Evolutionary conservation across 176 grass and related monocot species (phyloP).

Genomic region (Bothriochloa decipiens): DNA sequence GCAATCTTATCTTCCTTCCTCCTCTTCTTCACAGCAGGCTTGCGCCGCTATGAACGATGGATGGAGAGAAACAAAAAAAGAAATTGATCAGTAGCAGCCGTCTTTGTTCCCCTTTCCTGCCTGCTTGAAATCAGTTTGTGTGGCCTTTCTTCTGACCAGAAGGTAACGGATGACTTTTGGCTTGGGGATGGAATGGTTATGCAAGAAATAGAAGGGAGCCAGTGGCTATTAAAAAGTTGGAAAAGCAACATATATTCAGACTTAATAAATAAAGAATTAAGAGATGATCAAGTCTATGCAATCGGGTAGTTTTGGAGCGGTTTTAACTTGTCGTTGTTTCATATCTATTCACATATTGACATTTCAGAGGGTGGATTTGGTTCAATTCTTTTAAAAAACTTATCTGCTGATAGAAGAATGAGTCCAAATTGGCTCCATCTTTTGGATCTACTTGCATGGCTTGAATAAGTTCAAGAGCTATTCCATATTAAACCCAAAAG

Average conservation of each 20-base stretch:
- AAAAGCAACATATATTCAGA: conserved; percentile 40
- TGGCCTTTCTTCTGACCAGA: conserved; percentile 41
- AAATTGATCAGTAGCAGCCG: background rate
- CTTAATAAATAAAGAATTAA: conserved; percentile 40
- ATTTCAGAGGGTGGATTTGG: conserved; percentile 40
- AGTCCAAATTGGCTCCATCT: conserved; percentile 8
- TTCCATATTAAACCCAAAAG: background rate
- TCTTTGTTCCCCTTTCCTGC: background rate
- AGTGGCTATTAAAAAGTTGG: conserved; percentile 40
- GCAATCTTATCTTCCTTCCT: background rate
- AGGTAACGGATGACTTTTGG: conserved; percentile 41
- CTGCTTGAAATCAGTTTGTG: background rate
- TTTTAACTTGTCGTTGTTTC: conserved; percentile 29
- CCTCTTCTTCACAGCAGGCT: background rate
- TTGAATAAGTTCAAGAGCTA: conserved; percentile 3
- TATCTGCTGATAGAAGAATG: background rate
- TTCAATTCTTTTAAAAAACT: conserved; percentile 17
- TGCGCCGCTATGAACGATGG: conserved; percentile 18
- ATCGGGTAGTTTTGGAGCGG: conserved; percentile 2
- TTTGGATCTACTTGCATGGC: background rate
- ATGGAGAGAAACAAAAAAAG: background rate
- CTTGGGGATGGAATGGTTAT: conserved; percentile 40
- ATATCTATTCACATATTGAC: conserved; percentile 35
- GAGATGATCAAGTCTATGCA: conserved; percentile 17
- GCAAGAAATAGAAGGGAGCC: conserved; percentile 29